phyloP scores from a whole-genome alignment of 495 filamentous ascomycete genomes.

The Ramalina intermedia region DNA sequence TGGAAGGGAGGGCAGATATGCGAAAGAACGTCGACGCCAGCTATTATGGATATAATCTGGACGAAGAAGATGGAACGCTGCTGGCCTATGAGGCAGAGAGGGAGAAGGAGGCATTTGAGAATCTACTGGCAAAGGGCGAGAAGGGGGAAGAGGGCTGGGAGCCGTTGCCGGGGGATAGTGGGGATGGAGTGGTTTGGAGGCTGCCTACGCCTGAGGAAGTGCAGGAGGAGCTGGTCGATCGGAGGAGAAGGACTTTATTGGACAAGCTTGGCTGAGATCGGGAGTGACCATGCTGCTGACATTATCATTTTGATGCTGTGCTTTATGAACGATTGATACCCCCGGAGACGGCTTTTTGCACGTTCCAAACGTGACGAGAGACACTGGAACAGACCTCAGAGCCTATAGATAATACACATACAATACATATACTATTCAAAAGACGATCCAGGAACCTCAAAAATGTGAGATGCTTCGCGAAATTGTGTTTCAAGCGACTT shows the following conservation, averaged over 20 bases:
- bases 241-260: conserved; percentile 64
- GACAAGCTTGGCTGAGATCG: conserved; percentile 52
- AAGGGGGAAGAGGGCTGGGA: conserved; percentile 52
- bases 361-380: not conserved
- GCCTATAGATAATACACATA: no score
- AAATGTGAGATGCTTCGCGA: no score
- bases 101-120: conserved; percentile 67
- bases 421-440: no score
- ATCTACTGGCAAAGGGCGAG: conserved; percentile 33
- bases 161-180: conserved; percentile 69
- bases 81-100: conserved; percentile 69
- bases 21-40: conserved; percentile 77
- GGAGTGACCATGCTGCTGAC: not conserved
- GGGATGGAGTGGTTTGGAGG: conserved; percentile 73
- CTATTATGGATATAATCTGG: conserved; percentile 90
- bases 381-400: no score
- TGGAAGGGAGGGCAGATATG: conserved; percentile 53
- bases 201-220: conserved; percentile 81
- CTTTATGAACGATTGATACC: not conserved
- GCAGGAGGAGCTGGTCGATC: conserved; percentile 78
- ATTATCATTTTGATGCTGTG: not conserved
- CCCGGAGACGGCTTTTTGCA: not conserved
- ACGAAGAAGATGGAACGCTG: conserved; percentile 81
- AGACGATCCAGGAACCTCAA: no score
- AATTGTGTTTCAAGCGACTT: not conserved